Base-by-base conservation (phyloP, 1,284 basidiomycete species). In the Farysia itapuensis region DNA sequence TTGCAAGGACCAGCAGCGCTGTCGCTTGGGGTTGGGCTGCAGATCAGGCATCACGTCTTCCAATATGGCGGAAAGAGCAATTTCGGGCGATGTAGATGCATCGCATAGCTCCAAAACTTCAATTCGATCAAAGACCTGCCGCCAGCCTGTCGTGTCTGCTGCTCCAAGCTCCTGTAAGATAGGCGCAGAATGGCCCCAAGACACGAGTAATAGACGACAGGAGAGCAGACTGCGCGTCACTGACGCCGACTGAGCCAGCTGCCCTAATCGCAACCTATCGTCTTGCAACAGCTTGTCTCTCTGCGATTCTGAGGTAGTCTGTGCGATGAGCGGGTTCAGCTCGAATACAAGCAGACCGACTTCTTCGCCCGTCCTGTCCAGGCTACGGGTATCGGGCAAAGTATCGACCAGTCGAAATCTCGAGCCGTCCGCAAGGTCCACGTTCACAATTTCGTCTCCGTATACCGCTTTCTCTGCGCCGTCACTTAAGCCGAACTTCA, bases 281-380 rank as follows among this genome's bases (percentile, higher is more conserved):
- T 39, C 25, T 2, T 16, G 21, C 6, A 56, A 18, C 13, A 36
- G 11, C 5, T 26, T 29, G 2, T 23, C 23, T 15, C 39, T n/a
- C 30, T 57, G 42, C n/a, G 13, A 35, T 5, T n/a, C 40, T 12
- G 48, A 28, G 25, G 34, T 28, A 7, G 39, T 26, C 15, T 42
- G 42, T 14, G 39, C 52, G 14, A 31, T 32, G 2, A n/a, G 26
- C 6, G 58, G 52, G 24, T 32, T 52, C 22, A 40, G 47, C 19
- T 66, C 64, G 23, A 66, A 58, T 4, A 66, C 35, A 4, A 66
- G 53, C 16, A 66, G 29, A 2, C 64, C 54, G 3, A 52, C 36
- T 21, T 58, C 45, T 14, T 38, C 25, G 24, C 23, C 36, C 4
- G 36, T n/a, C 13, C 13, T 9, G 23, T 22, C 35, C n/a, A 35